These are phyloP conservation scores for Auxenochlorella pyrenoidosa DNA, from an alignment of 139 green algal species.

Conservation along the genomic window DNA sequence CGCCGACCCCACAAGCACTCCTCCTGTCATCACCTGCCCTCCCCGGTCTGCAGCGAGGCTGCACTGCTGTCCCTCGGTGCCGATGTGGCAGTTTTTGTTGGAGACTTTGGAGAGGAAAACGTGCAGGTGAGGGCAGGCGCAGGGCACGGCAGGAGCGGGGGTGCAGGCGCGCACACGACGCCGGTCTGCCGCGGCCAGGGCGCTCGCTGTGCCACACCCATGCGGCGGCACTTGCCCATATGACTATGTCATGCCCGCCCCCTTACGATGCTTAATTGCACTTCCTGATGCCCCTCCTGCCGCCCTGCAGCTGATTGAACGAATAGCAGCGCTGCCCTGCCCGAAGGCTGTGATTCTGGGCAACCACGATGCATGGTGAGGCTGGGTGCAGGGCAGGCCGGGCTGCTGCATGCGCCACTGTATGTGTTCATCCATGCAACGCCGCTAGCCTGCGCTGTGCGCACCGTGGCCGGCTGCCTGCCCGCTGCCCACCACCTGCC, in stretches of 20 bases:
- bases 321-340: slow-evolving; percentile 46
- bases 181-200: not conserved
- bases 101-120: slow-evolving; percentile 78
- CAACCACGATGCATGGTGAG: slow-evolving; percentile 74
- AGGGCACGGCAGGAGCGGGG: too few relatives aligned
- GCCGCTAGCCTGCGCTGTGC: not conserved
- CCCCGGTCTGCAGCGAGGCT: slow-evolving; percentile 36
- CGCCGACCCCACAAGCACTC: not conserved
- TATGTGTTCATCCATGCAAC: not conserved
- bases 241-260: too few relatives aligned
- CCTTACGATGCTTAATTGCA: too few relatives aligned
- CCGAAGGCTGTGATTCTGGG: slow-evolving; percentile 69
- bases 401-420: not conserved
- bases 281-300: not conserved
- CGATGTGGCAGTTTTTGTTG: slow-evolving; percentile 72
- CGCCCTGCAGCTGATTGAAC: slow-evolving; percentile 44
- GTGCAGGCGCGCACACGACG: not conserved
- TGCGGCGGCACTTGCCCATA: too few relatives aligned
- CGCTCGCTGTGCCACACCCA: too few relatives aligned
- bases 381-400: not conserved
- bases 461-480: not conserved
- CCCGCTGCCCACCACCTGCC: not conserved
- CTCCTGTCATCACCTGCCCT: not conserved
- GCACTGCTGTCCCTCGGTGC: slow-evolving; percentile 57
- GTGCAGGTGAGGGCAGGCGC: slow-evolving; percentile 12